Evolutionary conservation across 306 rosid genomes (phyloP).

Genomic region (Alnus rubra): DNA sequence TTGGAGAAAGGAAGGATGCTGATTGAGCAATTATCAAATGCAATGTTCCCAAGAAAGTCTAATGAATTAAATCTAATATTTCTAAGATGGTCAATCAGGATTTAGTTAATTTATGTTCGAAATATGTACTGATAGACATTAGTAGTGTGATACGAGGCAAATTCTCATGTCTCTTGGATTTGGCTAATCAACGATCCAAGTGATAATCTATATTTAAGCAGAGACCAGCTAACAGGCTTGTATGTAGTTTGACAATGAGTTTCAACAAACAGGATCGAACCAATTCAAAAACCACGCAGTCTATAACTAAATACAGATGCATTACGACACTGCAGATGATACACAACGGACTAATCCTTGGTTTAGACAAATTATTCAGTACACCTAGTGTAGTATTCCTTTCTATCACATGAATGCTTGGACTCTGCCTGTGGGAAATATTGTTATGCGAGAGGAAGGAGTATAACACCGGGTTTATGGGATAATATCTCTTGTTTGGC

Average conservation of each 20-base stretch:
- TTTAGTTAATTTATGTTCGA: background rate
- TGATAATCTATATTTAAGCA: background rate
- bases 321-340: background rate
- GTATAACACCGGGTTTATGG: background rate
- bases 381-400: background rate
- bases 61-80: background rate
- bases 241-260: background rate
- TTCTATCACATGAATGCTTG: background rate
- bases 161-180: slow-evolving; percentile 5
- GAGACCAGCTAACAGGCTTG: background rate
- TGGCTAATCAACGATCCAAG: slow-evolving; percentile 14
- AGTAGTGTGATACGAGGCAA: background rate
- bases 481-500: background rate
- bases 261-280: background rate
- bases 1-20: slow-evolving; percentile 13
- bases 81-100: background rate
- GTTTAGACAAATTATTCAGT: background rate
- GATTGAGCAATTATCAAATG: background rate
- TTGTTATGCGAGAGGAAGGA: background rate
- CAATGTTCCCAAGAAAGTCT: background rate
- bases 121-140: background rate
- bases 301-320: background rate
- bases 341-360: background rate
- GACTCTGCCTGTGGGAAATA: background rate
- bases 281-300: background rate